Evolutionary conservation across 441 rosid species (phyloP), one percentile per base, ranked within the genome.

Genomic region (Pelargonium australe): DNA sequence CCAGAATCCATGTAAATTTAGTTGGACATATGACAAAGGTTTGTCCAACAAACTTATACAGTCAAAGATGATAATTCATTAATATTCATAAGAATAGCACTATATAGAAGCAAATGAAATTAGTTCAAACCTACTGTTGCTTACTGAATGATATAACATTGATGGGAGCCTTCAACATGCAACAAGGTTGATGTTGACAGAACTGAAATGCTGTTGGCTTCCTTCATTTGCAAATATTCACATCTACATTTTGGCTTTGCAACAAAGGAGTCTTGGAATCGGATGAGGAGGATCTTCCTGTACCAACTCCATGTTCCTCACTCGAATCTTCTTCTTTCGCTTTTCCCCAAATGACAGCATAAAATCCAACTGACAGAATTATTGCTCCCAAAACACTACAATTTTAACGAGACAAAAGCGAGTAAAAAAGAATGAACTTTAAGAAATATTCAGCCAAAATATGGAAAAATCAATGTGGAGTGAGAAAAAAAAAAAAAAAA

Each of bases 291-390:
- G 40, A 34, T 34, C 40, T 34, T 34, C 6, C 40, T 4, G 25
- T 57, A 20, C 16, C 1, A 57, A 57, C 25, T 17, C 3, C 62
- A 57, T 57, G 11, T 17, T 57, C 62, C 62, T 57, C 40, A 34
- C 40, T 34, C 7, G 40, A 34, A 34, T 34, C 40, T 34, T 34
- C 62, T 57, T 57, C 62, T 57, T 10, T 17, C 14, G 62, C 62
- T 57, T 57, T 57, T 57, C 62, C 62, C 25, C 62, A 57, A 0
- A 57, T 57, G 11, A 57, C 62, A 57, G 28, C 62, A 57, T 57
- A 57, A 7, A 57, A 57, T 8, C 62, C 62, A 57, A 57, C 28
- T 57, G 62, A 57, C 7, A 57, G 9, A 57, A 17, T 57, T 17
- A 57, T 57, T 7, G 62, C 23, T 57, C 62, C 62, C 62, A 57